phyloP scores from a whole-genome alignment of 306 rosid species.

The Luffa acutangula region DNA sequence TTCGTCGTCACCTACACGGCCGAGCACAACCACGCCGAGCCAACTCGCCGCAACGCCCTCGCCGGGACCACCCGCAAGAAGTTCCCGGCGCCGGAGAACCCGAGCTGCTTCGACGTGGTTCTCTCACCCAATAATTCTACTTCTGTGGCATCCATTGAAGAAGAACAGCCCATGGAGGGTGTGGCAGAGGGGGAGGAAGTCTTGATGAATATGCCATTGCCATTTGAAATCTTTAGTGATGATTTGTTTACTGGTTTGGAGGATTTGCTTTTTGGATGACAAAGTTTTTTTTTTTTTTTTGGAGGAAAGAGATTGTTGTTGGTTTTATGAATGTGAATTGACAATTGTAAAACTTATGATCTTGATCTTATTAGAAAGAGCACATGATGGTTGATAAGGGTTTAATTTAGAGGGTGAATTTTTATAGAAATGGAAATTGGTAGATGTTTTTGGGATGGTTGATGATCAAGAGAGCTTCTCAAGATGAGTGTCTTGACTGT shows the following conservation, averaged over 20 bases:
- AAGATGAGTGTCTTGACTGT: not conserved
- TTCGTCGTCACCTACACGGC: conserved; percentile 66
- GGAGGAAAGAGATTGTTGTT: not conserved
- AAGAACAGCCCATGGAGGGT: not conserved
- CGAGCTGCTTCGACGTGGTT: not conserved
- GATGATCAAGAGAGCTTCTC: not conserved
- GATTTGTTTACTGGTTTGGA: not conserved
- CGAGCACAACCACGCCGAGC: conserved; percentile 69
- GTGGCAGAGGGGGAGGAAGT: not conserved
- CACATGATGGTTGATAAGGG: not conserved
- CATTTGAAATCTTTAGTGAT: not conserved
- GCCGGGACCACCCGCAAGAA: conserved; percentile 40
- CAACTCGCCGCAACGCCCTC: conserved; percentile 45
- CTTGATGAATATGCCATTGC: not conserved
- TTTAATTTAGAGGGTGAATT: not conserved
- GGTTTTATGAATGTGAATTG: not conserved
- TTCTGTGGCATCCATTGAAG: not conserved
- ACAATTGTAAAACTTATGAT: not conserved
- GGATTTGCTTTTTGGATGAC: not conserved
- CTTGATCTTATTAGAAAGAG: not conserved
- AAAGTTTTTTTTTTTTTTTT: not conserved
- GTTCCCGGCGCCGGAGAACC: conserved; percentile 3
- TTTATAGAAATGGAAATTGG: not conserved
- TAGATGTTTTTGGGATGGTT: not conserved
- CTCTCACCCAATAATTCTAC: not conserved